Conservation (phyloP, 768 basidiomycete genomes). For the Clitopilus passeckerianus region DNA sequence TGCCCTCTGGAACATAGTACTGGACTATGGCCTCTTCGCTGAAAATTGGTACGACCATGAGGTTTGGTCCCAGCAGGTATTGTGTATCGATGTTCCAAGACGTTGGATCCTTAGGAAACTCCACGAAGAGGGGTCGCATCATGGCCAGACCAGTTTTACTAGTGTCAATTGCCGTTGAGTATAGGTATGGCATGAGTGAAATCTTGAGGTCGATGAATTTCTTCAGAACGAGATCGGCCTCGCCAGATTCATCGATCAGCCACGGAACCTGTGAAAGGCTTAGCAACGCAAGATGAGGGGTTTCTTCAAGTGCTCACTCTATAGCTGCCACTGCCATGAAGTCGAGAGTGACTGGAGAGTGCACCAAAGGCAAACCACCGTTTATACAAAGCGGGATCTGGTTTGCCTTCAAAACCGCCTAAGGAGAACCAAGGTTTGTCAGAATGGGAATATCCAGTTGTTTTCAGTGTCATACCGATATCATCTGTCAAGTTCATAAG, state of each 20-base stretch:
- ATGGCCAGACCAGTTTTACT: slow-evolving; percentile 25
- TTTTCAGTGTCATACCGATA: slow-evolving; percentile 28
- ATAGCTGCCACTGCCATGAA: slow-evolving; percentile 43
- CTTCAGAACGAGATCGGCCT: slow-evolving; percentile 29
- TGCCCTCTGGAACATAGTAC: slow-evolving; percentile 24
- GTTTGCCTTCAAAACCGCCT: slow-evolving; percentile 27
- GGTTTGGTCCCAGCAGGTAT: slow-evolving; percentile 25
- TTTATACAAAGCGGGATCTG: slow-evolving; percentile 34
- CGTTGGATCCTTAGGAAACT: slow-evolving; percentile 25
- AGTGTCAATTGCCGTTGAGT: slow-evolving; percentile 22
- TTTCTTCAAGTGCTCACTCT: slow-evolving; percentile 21
- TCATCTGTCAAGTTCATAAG: slow-evolving; percentile 22
- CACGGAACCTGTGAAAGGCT: slow-evolving; percentile 29
- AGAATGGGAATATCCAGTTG: background rate
- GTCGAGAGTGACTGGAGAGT: slow-evolving; percentile 35
- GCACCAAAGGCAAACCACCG: slow-evolving; percentile 40
- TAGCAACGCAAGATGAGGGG: background rate
- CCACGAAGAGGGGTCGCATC: slow-evolving; percentile 28
- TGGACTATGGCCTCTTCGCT: slow-evolving; percentile 19
- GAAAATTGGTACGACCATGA: slow-evolving; percentile 27
- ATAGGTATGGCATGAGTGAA: slow-evolving; percentile 42
- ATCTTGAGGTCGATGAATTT: slow-evolving; percentile 37
- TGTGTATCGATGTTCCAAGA: slow-evolving; percentile 26
- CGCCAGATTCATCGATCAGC: slow-evolving; percentile 33
- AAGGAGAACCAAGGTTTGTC: background rate